These are phyloP conservation scores for Cornus controversa DNA, from an alignment of 148 eudicot species.

Conservation along the genomic window DNA sequence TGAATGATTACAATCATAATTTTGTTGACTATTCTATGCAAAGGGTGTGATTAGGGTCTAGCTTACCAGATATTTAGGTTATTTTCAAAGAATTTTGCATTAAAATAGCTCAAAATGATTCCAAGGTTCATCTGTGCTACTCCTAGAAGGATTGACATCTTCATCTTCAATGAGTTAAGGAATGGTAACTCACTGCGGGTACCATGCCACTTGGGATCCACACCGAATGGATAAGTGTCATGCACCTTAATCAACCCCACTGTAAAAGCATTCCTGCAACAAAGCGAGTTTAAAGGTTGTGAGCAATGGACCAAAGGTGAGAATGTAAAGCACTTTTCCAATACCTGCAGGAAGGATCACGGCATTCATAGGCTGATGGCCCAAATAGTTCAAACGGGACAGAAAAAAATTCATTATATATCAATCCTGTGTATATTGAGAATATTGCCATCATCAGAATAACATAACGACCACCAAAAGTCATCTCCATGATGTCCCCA, in stretches of 20 bases:
- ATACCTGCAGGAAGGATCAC: constrained; percentile 75
- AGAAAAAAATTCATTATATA: constrained; percentile 89
- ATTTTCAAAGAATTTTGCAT: constrained; percentile 68
- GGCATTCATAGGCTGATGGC: constrained; percentile 75
- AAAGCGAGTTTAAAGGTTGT: constrained; percentile 5
- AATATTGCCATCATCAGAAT: constrained; percentile 87
- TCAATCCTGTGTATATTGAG: constrained; percentile 83
- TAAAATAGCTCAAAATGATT: constrained; percentile 68
- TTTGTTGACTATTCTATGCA: neutral
- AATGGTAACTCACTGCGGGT: constrained; percentile 87
- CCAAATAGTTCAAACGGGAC: constrained; percentile 89
- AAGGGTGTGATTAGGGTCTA: neutral
- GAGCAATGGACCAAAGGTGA: neutral
- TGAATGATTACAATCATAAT: neutral
- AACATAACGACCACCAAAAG: constrained; percentile 86
- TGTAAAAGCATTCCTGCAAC: constrained; percentile 69
- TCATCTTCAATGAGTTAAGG: constrained; percentile 89
- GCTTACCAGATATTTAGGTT: constrained; percentile 72
- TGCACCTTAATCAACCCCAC: constrained; percentile 68
- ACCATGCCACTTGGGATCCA: constrained; percentile 94
- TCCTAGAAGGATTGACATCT: constrained; percentile 88
- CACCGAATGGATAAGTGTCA: constrained; percentile 83
- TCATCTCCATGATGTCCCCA: constrained; percentile 91
- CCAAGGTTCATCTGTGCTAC: constrained; percentile 91
- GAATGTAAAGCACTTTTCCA: constrained; percentile 6